phyloP scores from a whole-genome alignment of 768 basidiomycete species.

The Boletales sp. region DNA sequence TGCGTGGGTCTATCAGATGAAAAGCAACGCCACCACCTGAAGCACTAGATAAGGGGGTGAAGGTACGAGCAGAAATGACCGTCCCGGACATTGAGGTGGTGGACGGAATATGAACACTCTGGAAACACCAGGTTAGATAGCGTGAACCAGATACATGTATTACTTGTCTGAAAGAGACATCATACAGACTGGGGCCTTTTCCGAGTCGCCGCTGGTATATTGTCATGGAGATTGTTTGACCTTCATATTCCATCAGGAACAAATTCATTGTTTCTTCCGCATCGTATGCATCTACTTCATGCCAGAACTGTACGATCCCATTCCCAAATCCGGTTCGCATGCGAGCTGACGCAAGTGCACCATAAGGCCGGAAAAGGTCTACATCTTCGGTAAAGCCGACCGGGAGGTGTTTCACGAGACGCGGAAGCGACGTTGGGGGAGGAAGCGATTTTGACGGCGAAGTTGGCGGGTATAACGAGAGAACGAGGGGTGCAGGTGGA shows the following conservation, averaged over 20 bases:
- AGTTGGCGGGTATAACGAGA: conserved; percentile 84
- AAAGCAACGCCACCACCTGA: conserved; percentile 74
- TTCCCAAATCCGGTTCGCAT: conserved; percentile 72
- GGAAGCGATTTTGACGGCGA: conserved; percentile 72
- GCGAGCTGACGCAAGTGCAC: conserved; percentile 76
- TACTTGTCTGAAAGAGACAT: conserved; percentile 37
- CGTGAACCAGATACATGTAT: conserved; percentile 64
- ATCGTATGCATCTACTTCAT: conserved; percentile 75
- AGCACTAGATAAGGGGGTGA: conserved; percentile 72
- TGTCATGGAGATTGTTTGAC: conserved; percentile 81
- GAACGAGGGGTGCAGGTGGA: conserved; percentile 59
- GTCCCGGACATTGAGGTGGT: conserved; percentile 31
- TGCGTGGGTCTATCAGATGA: conserved; percentile 79
- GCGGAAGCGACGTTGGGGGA: conserved; percentile 72
- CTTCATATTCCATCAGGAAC: conserved; percentile 60
- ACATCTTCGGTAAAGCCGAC: conserved; percentile 60
- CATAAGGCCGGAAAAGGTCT: conserved; percentile 80
- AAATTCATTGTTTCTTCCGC: conserved; percentile 85
- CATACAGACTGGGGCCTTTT: no score
- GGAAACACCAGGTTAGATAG: conserved; percentile 63
- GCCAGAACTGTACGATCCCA: conserved; percentile 82
- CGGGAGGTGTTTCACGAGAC: conserved; percentile 86
- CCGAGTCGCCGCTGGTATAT: conserved; percentile 55
- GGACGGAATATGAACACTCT: conserved; percentile 46
- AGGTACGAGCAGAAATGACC: conserved; percentile 71